Evolutionary conservation across 768 basidiomycete species (phyloP), one percentile per base, ranked within the genome.

Genomic region (Pholiota molesta): DNA sequence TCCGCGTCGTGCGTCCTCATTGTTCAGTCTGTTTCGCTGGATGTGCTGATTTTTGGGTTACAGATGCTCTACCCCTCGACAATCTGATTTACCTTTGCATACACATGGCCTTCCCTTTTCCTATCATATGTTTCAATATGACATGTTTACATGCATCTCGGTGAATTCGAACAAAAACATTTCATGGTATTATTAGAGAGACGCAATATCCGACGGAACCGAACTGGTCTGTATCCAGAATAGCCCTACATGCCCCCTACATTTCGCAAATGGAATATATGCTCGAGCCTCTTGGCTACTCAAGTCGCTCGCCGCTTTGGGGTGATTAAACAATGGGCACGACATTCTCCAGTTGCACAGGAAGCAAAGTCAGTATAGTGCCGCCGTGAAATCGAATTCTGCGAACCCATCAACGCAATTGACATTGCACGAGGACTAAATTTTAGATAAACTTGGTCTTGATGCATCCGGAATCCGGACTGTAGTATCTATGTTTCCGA

Each of bases 21-120:
- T 54, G 17, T 35, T 17, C 23, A 21, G 6, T 61, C 13, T 14
- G 40, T 39, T 55, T 29, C 21, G 44, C 31, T 31, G 6, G 47
- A 49, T 49, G 49, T 53, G 19, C 61, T 57, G 7, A 47, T 62
- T 19, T 29, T 55, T 23, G 54, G n/a, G 44, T 60, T 47, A 10
- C 68, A 94, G 93, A 96, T 96, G 94, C 87, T 96, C 68, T 96
- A 94, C 79, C 94, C 94, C 55, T 94, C 92, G 72, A 89, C 81
- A 72, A 90, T 92, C 75, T 92, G 78, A 88, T 79, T 74, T 51
- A 57, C 62, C 60, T 55, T 64, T 73, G 68, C 75, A 71, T 71
- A 68, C 67, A 68, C 72, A 75, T 76, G 75, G 71, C 68, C 67
- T 68, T 69, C 61, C 71, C 70, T 66, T 65, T 71, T 65, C 71